Percentiles rank a stretch among this genome's conserved stretches.
phyloP scores from a whole-genome alignment of 2,329 filamentous ascomycete species.

The Trichophyton schoenleinii region DNA sequence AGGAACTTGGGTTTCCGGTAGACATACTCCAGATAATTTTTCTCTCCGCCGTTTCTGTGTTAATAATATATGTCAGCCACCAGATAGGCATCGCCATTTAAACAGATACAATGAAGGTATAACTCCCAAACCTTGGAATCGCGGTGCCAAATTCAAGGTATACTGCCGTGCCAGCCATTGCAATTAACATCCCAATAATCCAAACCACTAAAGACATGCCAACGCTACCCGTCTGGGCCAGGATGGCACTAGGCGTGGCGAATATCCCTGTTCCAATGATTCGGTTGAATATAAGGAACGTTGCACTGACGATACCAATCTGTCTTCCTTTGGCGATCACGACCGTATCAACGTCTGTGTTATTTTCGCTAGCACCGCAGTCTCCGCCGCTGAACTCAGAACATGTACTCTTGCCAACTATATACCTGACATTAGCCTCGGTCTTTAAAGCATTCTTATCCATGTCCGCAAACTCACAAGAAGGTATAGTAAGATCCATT shows the following conservation, averaged over 20 bases:
- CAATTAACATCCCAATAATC: conserved; percentile 38
- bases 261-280: conserved; percentile 41
- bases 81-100: background rate
- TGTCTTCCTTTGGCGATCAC: conserved; percentile 15
- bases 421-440: background rate
- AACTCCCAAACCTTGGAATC: conserved; percentile 29
- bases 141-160: conserved; percentile 42
- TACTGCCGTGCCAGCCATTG: conserved; percentile 31
- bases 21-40: conserved; percentile 43
- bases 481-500: background rate
- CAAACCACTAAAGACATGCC: conserved; percentile 39
- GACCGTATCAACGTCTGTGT: background rate
- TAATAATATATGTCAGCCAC: background rate
- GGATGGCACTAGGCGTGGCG: conserved; percentile 36
- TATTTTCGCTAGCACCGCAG: background rate
- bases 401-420: background rate
- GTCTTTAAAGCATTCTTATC: background rate
- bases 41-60: conserved; percentile 40
- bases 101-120: background rate
- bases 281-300: conserved; percentile 38
- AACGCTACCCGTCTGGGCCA: conserved; percentile 34
- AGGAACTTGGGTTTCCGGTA: conserved; percentile 41
- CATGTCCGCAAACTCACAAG: background rate
- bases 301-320: conserved; percentile 31
- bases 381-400: background rate